Evolutionary conservation across 2,329 filamentous ascomycete genomes (phyloP), one percentile per base, ranked within the genome.

Genomic region (Pleoardoris graminearum): DNA sequence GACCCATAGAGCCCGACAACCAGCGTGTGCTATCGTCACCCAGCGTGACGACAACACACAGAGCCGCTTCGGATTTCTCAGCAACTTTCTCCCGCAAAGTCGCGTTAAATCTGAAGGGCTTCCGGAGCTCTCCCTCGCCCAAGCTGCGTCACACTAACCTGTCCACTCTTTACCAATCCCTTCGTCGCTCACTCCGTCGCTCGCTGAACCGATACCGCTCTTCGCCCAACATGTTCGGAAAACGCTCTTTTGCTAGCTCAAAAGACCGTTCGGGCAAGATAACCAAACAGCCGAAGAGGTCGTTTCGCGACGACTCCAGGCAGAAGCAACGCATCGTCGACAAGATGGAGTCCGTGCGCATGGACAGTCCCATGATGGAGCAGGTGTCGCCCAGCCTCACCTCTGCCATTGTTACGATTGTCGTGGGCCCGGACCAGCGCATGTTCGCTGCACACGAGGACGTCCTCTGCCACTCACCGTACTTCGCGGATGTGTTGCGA

Each of bases 381-480:
- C 79, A 69, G 54, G 69, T 63, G 57, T 80, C 78, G 37, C 78
- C 78, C 47, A 77, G 70, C 65, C 78, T 85, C 67, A 82, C 82
- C 64, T 83, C 81, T 62, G 88, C 91, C 69, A 95, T 96, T 76
- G 82, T 96, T 76, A 96, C 91, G 55, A 80, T 97, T 65, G 86
- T 89, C 63, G 86, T 97, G 70, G 92, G 92, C 65, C 79, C 79
- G 66, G 91, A 96, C 69, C 88, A 89, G 73, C 89, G 92, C 68
- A 82, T 96, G 74, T 97, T 97, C 81, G 92, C 92, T 67, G 92
- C 91, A 70, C 92, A 97, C 77, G 90, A 97, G 81, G 90, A 96
- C 77, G 87, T 96, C 68, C 85, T 97, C 61, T 85, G 84, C 70
- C 85, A 90, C 76, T 93, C 91, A 72, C 88, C 91, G 62, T 95